Base-by-base conservation (phyloP, 495 filamentous ascomycete species). In the Barbatosphaeria neglecta region DNA sequence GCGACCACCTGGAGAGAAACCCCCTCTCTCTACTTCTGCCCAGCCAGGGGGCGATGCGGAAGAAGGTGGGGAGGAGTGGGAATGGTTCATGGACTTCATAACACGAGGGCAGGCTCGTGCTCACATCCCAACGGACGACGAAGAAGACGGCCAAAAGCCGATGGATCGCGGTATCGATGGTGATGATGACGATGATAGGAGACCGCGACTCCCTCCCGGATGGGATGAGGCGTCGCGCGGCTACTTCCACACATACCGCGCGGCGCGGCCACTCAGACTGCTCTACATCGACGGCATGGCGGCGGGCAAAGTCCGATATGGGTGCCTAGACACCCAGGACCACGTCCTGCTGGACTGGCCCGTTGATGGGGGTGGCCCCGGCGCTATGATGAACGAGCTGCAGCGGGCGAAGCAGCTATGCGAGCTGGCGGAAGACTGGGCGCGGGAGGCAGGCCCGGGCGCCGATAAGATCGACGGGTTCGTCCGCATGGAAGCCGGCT, bases 401-500 rank as follows among this genome's bases (percentile, higher is more conserved):
- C 44, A 45, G 7, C 64, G 80, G 1, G 81, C 79, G 0, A 24
- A 49, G 1, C 51, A 62, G 0, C 56, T 81, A 2, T 84, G 82
- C 53, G 55, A 56, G 8, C 54, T 82, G 27, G 68, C 67, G 0
- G 57, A 62, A 5, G 45, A 67, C 10, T 82, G 72, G 73, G 61
- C 68, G 0, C 66, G 6, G 31, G 9, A 2, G 13, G 18, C n/a
- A 8, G 22, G 20, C 39, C 19, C 8, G 15, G 39, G 22, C 38
- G 38, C 18, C 39, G 39, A 6, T 1, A 18, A 19, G n/a, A 41
- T 83, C 35, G 73, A 83, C 42, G 82, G 82, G 0, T 51, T 84
- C 17, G 51, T 86, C 1, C 71, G 81, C 15, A 83, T 82, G 76
- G 82, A 86, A 49, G 74, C 73, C 22, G 82, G 82, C 0, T 84